A percentile compares a stretch with the other conserved stretches of the same genome.
These are phyloP conservation scores for Bryum argenteum DNA, from an alignment of 225 moss, liverwort and hornwort species.

Conservation along the genomic window DNA sequence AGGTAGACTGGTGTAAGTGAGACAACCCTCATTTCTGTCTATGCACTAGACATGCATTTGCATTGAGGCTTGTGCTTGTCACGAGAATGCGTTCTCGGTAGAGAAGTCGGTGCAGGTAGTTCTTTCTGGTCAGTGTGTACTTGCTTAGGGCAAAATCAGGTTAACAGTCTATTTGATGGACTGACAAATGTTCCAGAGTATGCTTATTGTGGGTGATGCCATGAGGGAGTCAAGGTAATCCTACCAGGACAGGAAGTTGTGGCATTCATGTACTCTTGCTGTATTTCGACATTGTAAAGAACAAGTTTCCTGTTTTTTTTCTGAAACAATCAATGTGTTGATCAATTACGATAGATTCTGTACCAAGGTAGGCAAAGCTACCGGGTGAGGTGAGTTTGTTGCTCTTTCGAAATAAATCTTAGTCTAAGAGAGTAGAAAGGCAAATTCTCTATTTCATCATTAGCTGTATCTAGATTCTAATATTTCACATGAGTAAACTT, in stretches of 20 bases:
- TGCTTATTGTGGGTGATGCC: constrained; percentile 46
- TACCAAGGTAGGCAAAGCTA: too few relatives aligned
- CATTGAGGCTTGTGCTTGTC: constrained; percentile 51
- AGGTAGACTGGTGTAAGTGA: constrained; percentile 69
- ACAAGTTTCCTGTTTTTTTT: too few relatives aligned
- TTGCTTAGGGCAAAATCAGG: constrained; percentile 51
- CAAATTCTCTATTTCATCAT: too few relatives aligned
- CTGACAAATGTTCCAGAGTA: constrained; percentile 51
- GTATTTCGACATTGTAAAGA: too few relatives aligned
- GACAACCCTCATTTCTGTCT: constrained; percentile 56
- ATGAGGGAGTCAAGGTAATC: constrained; percentile 31
- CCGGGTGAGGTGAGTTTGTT: too few relatives aligned
- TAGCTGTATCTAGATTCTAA: too few relatives aligned
- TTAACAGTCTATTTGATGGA: constrained; percentile 55
- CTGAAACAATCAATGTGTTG: too few relatives aligned
- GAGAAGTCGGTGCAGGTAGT: constrained; percentile 55
- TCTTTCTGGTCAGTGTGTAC: constrained; percentile 48
- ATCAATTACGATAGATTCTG: too few relatives aligned
- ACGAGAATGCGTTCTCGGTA: constrained; percentile 37
- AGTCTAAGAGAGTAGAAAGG: too few relatives aligned
- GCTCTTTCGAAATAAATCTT: too few relatives aligned
- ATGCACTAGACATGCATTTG: constrained; percentile 50
- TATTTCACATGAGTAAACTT: too few relatives aligned
- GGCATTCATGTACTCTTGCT: constrained; percentile 29
- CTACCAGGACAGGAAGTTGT: constrained; percentile 45